A percentile compares a stretch with the other conserved stretches of the same genome.
Conservation (phyloP, 2,329 filamentous ascomycete species). For the Monosporascus sp. region DNA sequence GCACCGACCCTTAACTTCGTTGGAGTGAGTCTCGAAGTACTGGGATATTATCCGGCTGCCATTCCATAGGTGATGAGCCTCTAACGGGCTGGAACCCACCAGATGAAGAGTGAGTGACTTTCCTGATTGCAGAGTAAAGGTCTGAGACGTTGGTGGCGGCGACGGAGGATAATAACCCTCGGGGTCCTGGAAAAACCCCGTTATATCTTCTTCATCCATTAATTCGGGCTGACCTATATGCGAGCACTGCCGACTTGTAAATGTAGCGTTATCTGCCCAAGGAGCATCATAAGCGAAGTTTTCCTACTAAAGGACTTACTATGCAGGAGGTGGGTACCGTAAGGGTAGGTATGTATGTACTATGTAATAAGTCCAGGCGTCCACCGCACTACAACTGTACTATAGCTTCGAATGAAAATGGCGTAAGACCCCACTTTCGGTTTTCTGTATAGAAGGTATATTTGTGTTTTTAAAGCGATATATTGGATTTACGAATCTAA, state of each 20-base stretch:
- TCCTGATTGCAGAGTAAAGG: conserved; percentile 64
- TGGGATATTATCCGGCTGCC: conserved; percentile 71
- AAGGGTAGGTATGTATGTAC: too few relatives aligned
- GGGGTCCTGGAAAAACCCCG: conserved; percentile 68
- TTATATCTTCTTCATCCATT: conserved; percentile 15
- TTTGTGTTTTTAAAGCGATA: too few relatives aligned
- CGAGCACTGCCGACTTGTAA: background rate
- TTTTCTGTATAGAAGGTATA: too few relatives aligned
- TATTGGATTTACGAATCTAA: too few relatives aligned
- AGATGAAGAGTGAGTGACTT: conserved; percentile 64
- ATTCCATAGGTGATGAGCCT: conserved; percentile 91
- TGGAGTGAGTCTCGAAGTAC: conserved; percentile 68
- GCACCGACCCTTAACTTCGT: conserved; percentile 59
- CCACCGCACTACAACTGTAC: too few relatives aligned
- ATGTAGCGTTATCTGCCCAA: too few relatives aligned
- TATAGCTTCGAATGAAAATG: too few relatives aligned
- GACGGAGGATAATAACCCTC: conserved; percentile 74
- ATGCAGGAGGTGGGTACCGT: too few relatives aligned
- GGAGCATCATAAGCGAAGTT: background rate
- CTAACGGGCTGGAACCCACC: conserved; percentile 81
- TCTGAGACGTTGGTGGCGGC: conserved; percentile 66
- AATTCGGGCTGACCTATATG: conserved; percentile 1
- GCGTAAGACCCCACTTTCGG: too few relatives aligned
- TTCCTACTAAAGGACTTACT: background rate
- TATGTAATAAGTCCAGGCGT: too few relatives aligned